Evolutionary conservation across 2,329 filamentous ascomycete species (phyloP).

Genomic region (Seiridium unicorne): DNA sequence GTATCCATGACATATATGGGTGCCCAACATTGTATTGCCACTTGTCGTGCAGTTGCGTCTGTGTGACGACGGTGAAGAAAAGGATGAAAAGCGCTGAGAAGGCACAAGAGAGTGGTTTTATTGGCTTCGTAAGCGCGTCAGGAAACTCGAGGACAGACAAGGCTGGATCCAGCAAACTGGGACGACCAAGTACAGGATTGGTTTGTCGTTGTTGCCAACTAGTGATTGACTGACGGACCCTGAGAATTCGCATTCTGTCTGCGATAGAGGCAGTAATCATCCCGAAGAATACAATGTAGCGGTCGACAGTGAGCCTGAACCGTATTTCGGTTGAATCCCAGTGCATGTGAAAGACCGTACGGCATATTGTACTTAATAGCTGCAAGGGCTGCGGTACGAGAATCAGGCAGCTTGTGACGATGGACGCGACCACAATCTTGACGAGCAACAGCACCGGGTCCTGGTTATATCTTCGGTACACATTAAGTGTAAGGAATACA

Average conservation of each 20-base stretch:
- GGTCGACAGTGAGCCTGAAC: slow-evolving; percentile 50
- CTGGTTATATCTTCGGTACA: slow-evolving; percentile 39
- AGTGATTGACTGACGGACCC: slow-evolving; percentile 12
- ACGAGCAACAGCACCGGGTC: slow-evolving; percentile 37
- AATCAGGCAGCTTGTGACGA: slow-evolving; percentile 31
- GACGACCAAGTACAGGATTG: slow-evolving; percentile 11
- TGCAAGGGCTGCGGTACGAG: slow-evolving; percentile 40
- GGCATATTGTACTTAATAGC: slow-evolving; percentile 32
- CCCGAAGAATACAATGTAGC: slow-evolving; percentile 55
- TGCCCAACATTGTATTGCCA: slow-evolving; percentile 48
- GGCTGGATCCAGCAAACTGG: background rate
- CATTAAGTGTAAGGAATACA: slow-evolving; percentile 49
- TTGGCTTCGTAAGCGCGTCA: background rate
- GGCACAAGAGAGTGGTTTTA: background rate
- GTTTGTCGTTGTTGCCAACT: slow-evolving; percentile 16
- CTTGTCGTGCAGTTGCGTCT: slow-evolving; percentile 23
- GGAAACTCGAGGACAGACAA: background rate
- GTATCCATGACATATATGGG: slow-evolving; percentile 52
- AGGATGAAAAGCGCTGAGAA: slow-evolving; percentile 21
- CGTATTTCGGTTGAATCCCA: slow-evolving; percentile 49
- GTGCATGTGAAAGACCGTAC: slow-evolving; percentile 41
- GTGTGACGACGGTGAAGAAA: slow-evolving; percentile 30
- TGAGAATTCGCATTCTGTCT: slow-evolving; percentile 27
- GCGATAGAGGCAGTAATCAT: slow-evolving; percentile 47
- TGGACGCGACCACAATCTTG: slow-evolving; percentile 46